Evolutionary conservation across 75 land plant genomes (phyloP).

Genomic region (Pseudotsuga menziesii): DNA sequence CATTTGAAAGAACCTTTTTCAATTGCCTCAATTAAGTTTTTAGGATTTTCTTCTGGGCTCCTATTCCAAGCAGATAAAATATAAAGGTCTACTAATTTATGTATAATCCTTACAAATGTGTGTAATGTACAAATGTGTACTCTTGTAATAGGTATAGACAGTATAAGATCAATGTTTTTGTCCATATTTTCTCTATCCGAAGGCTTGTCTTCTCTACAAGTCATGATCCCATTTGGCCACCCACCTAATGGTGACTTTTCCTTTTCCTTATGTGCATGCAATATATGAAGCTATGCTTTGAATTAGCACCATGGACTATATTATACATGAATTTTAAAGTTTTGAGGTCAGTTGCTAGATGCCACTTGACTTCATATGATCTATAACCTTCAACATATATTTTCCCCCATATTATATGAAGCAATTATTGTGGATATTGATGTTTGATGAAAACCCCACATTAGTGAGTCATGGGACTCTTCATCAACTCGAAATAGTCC

Average conservation of each 20-base stretch:
- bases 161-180: background rate
- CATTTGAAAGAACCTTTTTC: background rate
- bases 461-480: too few species aligned
- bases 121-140: background rate
- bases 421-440: too few species aligned
- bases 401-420: conserved; percentile 53
- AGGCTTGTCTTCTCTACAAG: background rate
- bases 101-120: background rate
- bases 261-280: background rate
- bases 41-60: background rate
- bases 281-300: background rate
- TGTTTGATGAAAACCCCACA: too few species aligned
- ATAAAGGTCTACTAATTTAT: too few species aligned
- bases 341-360: background rate
- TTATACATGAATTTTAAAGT: conserved; percentile 2
- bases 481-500: too few species aligned
- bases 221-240: background rate
- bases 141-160: background rate
- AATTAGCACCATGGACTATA: background rate
- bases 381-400: conserved; percentile 1
- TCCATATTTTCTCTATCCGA: background rate
- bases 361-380: background rate
- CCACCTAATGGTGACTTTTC: background rate
- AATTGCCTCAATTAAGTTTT: too few species aligned
- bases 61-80: background rate